Evolutionary conservation across 2,329 filamentous ascomycete species (phyloP).

Genomic region (Penicillium freii): DNA sequence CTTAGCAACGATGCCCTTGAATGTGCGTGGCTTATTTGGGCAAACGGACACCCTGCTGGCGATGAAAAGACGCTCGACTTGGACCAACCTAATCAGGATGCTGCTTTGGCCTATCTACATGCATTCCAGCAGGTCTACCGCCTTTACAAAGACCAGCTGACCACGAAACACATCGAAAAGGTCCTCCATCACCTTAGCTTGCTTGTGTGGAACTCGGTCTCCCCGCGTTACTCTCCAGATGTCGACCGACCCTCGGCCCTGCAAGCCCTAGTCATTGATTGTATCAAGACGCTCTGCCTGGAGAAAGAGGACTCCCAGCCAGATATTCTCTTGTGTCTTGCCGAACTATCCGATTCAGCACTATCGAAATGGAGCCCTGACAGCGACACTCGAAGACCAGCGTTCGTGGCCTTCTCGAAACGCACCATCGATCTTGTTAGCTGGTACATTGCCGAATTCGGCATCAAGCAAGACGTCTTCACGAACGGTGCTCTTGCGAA

Average conservation of each 20-base stretch:
- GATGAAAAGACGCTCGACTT: constrained; percentile 44
- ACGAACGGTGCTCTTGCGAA: constrained; percentile 63
- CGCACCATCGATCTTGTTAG: constrained; percentile 68
- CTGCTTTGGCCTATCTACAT: constrained; percentile 78
- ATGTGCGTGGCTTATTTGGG: constrained; percentile 69
- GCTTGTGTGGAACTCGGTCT: constrained; percentile 68
- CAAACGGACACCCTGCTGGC: constrained; percentile 59
- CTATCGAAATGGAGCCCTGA: constrained; percentile 38
- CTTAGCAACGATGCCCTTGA: constrained; percentile 53
- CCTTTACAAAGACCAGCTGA: constrained; percentile 65
- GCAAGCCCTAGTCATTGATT: constrained; percentile 37
- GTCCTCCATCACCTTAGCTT: constrained; percentile 70
- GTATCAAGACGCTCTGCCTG: constrained; percentile 35
- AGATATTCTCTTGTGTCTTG: constrained; percentile 48
- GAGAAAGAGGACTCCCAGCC: constrained; percentile 41
- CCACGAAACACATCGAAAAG: constrained; percentile 60
- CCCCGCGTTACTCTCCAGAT: constrained; percentile 41
- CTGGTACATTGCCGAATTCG: constrained; percentile 42
- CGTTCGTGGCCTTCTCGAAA: constrained; percentile 87
- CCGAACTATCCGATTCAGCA: constrained; percentile 67
- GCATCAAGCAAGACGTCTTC: constrained; percentile 65
- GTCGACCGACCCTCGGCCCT: constrained; percentile 40
- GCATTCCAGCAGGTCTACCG: constrained; percentile 75
- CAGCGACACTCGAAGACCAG: constrained; percentile 57
- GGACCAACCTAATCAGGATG: constrained; percentile 69